Base-by-base conservation (phyloP, 148 eudicot species). In the Polygonum aviculare region DNA sequence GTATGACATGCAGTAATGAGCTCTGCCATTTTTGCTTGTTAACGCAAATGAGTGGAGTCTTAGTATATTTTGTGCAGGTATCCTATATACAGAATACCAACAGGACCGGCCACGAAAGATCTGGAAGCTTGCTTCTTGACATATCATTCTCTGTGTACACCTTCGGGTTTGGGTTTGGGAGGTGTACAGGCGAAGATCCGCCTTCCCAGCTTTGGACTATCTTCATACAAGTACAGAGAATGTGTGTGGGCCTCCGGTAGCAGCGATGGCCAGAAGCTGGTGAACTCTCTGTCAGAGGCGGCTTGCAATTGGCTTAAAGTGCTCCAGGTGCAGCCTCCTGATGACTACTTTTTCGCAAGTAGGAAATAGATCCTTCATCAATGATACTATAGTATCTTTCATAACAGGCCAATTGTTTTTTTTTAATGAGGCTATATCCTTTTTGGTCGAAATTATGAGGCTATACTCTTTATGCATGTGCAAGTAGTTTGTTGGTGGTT, bases 271-370 rank as follows among this genome's bases (percentile, higher is more conserved):
- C 78, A 80, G 26, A 83, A 84, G 63, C 41, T 84, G 62, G 81
- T 85, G 48, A 88, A 73, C 78, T 76, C 83, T 16, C 94, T 92
- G 78, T 83, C 79, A 50, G 90, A 85, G 78, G 88, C 82, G n/a
- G 97, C 97, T 82, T 89, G 84, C 59, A 73, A 85, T 44, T 87
- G 93, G 94, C 77, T 90, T 45, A 78, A 80, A 12, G 48, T 35
- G 44, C 94, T 82, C 33, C 83, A 88, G 79, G 97, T 92, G 82
- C 78, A 90, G 79, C 97, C 90, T 88, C 97, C 96, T 1, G 98
- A 95, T 85, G 84, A 84, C 84, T 83, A 74, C 35, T 95, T 95
- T 83, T 95, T 95, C 88, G 49, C 80, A 75, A 87, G 92, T 65
- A 88, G 91, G 83, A 87, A 82, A 31, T 26, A 60, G 15, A 35